A percentile compares a stretch with the other conserved stretches of the same genome.
Conservation (phyloP, 257 asterid genomes). For the Gentiana macrophylla region DNA sequence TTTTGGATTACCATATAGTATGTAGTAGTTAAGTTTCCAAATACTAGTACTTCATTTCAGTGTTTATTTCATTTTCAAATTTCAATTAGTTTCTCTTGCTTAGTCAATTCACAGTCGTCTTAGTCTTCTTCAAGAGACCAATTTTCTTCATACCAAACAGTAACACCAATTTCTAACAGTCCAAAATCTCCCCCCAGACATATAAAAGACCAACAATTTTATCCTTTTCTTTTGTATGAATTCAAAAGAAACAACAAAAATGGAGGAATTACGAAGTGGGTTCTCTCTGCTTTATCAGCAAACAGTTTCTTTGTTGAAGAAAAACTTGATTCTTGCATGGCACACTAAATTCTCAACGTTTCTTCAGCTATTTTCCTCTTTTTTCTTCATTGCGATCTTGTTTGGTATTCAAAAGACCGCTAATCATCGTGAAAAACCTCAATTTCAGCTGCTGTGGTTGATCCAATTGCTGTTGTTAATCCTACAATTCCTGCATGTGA, state of each 20-base stretch:
- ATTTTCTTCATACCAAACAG: too few species aligned
- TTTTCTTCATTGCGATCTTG: slow-evolving; percentile 24
- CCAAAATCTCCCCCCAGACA: too few species aligned
- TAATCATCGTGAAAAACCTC: background rate
- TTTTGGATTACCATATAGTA: too few species aligned
- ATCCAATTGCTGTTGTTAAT: slow-evolving; percentile 14
- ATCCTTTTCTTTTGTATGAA: background rate
- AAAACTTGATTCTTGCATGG: slow-evolving; percentile 20
- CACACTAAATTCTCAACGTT: slow-evolving; percentile 17
- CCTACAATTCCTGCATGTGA: slow-evolving; percentile 34
- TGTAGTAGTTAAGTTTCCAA: too few species aligned
- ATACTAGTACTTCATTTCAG: too few species aligned
- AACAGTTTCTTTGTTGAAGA: slow-evolving; percentile 24
- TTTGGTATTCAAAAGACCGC: slow-evolving; percentile 14
- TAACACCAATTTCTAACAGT: too few species aligned
- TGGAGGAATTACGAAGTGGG: slow-evolving; percentile 24
- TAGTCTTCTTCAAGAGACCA: too few species aligned
- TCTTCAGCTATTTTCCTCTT: slow-evolving; percentile 27
- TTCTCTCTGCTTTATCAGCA: slow-evolving; percentile 27
- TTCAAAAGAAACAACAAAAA: background rate
- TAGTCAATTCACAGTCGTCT: too few species aligned
- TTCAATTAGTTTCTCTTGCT: too few species aligned
- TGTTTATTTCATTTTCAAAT: too few species aligned
- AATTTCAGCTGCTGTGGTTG: slow-evolving; percentile 4
- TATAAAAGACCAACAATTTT: too few species aligned